Base-by-base conservation (phyloP, 176 grass and related monocot species). In the Bolboschoenus planiculmis region DNA sequence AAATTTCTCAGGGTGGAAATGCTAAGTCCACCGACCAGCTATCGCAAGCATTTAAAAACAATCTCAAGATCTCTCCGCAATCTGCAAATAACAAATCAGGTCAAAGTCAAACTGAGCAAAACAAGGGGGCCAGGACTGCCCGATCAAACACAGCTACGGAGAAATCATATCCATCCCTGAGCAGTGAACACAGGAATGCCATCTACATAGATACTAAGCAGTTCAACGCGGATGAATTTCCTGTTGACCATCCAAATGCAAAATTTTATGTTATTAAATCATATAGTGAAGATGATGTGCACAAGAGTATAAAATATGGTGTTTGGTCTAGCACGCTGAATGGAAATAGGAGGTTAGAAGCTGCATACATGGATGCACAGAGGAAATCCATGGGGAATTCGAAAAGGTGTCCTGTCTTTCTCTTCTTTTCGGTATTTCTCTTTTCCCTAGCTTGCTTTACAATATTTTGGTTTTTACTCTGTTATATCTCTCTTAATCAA, bases 261-360 rank as follows among this genome's bases (percentile, higher is more conserved):
- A 94, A 89, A 43, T 94, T 94, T 83, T 94, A 87, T 88, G 87
- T 94, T 20, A 94, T 94, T 23, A 94, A 94, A 85, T 94, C 92
- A 9, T 94, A 94, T 65, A 94, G 92, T 42, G 92, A 94, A 75
- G 92, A 94, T 84, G 92, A 94, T 21, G 92, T 94, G 76, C 92
- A 94, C 72, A 94, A 94, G 83, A 94, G 92, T 76, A 86, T 94
- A 55, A 94, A 94, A 56, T 94, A 94, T 84, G 87, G 89, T 83
- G 89, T 90, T 44, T 94, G 92, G 92, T 94, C 92, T 63, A 94
- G 92, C 54, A 94, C 92, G 4, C 85, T 84, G 6, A 94, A 88
- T 75, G 92, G 92, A 29, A 94, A 94, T 35, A 89, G 83, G 80
- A 91, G 85, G 61, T 43, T 94, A 59, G 85, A 94, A 84, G 68